Base-by-base conservation (phyloP, 2,329 filamentous ascomycete genomes). In the Diaporthe sp. region DNA sequence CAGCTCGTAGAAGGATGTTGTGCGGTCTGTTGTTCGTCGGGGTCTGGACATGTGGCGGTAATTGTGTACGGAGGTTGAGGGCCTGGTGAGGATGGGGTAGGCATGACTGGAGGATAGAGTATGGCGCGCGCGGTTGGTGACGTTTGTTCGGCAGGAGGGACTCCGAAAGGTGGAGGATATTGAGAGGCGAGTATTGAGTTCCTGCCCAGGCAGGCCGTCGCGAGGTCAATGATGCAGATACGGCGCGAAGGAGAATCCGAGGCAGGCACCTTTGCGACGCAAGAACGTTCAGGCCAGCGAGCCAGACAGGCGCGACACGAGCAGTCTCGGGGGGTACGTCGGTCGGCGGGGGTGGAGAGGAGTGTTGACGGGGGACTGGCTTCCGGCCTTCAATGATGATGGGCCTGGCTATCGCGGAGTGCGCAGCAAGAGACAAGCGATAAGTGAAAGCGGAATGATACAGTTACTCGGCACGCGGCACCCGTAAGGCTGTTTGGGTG, bases 71-170 rank as follows among this genome's bases (percentile, higher is more conserved):
- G 66, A 35, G 58, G 47, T 22, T 73, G 73, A 60, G 75, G 71
- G 42, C 74, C 71, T 52, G 66, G 70, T 22, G 75, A 72, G 47
- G 75, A 76, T 42, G 75, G 75, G n/a, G 75, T 76, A 69, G 75
- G 75, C 75, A 76, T 76, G 33, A 50, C 61, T 54, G 54, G 57
- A 52, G 47, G 25, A 25, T 69, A 47, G 38, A n/a, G 38, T 35
- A 28, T 54, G 64, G 64, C n/a, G 28, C 9, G 17, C 45, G n/a
- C 2, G 55, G 57, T 61, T 5, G 57, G 35, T 35, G 64, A 67
- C 33, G 28, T 52, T 17, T 52, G 33, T 50, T 19, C 45, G 64
- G 64, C 64, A 45, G 64, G 33, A 52, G 45, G 22, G 45, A 7
- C 28, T 67, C 61, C 61, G 61, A 67, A 35, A 30, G 30, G 30